phyloP scores from a whole-genome alignment of 2,329 filamentous ascomycete genomes.

The Trichoderma harzianum region DNA sequence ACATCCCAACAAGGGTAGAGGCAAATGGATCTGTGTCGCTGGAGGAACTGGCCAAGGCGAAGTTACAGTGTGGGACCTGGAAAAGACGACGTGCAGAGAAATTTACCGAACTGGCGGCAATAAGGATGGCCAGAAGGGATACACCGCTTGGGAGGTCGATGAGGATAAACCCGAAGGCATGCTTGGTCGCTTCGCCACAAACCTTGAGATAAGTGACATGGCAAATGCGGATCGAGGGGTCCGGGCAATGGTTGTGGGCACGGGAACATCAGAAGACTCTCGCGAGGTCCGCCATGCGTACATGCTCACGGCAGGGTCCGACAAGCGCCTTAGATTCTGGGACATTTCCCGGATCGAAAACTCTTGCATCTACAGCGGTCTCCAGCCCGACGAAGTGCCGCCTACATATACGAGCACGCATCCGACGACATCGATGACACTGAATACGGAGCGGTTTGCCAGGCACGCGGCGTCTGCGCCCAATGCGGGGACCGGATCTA shows the following conservation, averaged over 20 bases:
- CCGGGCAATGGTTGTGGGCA: conserved; percentile 69
- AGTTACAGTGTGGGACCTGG: conserved; percentile 92
- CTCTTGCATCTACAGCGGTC: conserved; percentile 76
- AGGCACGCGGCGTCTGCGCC: conserved; percentile 34
- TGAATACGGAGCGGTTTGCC: conserved; percentile 63
- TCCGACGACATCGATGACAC: conserved; percentile 58
- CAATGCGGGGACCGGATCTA: conserved; percentile 28
- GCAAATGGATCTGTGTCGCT: conserved; percentile 82
- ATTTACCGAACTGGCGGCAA: conserved; percentile 71
- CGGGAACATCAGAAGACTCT: conserved; percentile 66
- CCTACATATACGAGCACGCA: conserved; percentile 69
- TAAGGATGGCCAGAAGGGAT: conserved; percentile 61
- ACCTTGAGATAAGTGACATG: conserved; percentile 59
- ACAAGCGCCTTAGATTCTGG: conserved; percentile 93
- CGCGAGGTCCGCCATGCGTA: conserved; percentile 75
- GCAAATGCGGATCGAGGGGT: conserved; percentile 63
- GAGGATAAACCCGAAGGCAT: conserved; percentile 85
- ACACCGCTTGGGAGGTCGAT: conserved; percentile 85
- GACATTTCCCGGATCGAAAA: conserved; percentile 75
- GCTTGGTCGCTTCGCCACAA: conserved; percentile 78
- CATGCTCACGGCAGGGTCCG: conserved; percentile 81
- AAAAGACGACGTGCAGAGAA: conserved; percentile 83
- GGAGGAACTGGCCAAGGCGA: conserved; percentile 85
- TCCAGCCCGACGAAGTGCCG: conserved; percentile 65
- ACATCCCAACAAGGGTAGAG: conserved; percentile 73